Conservation (phyloP, 208 protist species). For the Acanthamoeba healyi region DNA sequence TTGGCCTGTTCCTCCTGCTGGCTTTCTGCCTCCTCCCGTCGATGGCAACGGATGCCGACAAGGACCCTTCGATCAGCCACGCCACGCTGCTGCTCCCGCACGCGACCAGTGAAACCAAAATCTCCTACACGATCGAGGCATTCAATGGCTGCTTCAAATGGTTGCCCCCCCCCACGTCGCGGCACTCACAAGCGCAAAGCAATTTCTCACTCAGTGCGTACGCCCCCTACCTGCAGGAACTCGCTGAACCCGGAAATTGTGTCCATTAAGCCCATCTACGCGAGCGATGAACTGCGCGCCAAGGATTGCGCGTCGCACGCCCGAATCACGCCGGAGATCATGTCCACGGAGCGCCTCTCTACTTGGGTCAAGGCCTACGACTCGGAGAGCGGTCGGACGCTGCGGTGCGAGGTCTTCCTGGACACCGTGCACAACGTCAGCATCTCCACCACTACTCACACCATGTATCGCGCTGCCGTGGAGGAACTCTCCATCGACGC, state of each 20-base stretch:
- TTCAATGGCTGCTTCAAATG: constrained; percentile 77
- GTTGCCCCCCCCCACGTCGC: neutral
- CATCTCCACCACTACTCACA: constrained; percentile 69
- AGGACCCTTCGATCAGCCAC: constrained; percentile 66
- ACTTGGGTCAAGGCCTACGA: constrained; percentile 49
- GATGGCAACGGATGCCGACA: neutral
- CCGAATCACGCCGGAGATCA: constrained; percentile 58
- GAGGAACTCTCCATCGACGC: constrained; percentile 56
- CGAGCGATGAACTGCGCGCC: constrained; percentile 6
- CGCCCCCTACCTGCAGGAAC: too few relatives aligned
- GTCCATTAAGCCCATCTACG: constrained; percentile 47
- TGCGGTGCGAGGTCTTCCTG: constrained; percentile 72
- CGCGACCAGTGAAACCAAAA: constrained; percentile 23
- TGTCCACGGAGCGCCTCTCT: constrained; percentile 71
- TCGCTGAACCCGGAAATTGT: constrained; percentile 72
- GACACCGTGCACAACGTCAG: constrained; percentile 62
- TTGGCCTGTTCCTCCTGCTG: constrained; percentile 31
- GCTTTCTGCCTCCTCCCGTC: constrained; percentile 2
- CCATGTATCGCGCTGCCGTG: constrained; percentile 61
- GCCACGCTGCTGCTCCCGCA: constrained; percentile 66
- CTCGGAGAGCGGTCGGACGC: constrained; percentile 31
- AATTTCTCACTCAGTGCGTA: neutral
- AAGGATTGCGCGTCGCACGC: constrained; percentile 27
- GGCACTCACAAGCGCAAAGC: too few relatives aligned
- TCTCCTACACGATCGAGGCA: constrained; percentile 52